Base-by-base conservation (phyloP, 140 eudicot species). In the Anethum foeniculum region DNA sequence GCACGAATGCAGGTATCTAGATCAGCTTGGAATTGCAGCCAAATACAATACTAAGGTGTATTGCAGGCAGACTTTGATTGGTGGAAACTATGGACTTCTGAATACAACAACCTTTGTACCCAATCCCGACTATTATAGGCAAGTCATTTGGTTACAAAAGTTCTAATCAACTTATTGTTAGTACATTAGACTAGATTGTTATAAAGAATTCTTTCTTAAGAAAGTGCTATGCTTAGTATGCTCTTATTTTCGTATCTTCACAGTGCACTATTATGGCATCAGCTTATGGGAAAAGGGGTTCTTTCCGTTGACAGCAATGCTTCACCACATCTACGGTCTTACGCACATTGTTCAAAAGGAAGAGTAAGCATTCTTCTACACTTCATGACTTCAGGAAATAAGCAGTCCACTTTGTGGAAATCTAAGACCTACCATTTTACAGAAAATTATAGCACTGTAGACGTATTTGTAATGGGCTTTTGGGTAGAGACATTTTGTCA, bases 91-190 rank as follows among this genome's bases (percentile, higher is more conserved):
- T 49, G 97, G 97, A 32, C 97, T 96, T 41, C 85, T 96, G 15
- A 85, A 91, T 54, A 81, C 54, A 79, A 85, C 92, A 1, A 89
- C 98, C 15, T 88, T 91, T 85, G 81, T 82, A 56, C 99, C 98
- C n/a, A 96, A 93, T 75, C 99, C 98, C 76, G 99, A 96, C 85
- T 96, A 93, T 81, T 96, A 90, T 81, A 87, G 99, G 98, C 75
- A 78, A 84, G 87, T 69, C 39, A 11, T 16, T 44, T 73, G 64
- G 58, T 77, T 79, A 32, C 15, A 43, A 68, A 73, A 47, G 2
- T 13, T 77, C 39, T 44, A 13, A 19, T 56, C 21, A 32, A 19
- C 13, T 56, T 7, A 7, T 16, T 19, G 5, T 14, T 48, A 38
- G 4, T 28, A 6, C 15, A 72, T 39, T 1, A 23, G 28, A 48